A percentile compares a stretch with the other conserved stretches of the same genome.
These are phyloP conservation scores for Lumnitzera littorea DNA, from an alignment of 345 rosid species.

Conservation along the genomic window DNA sequence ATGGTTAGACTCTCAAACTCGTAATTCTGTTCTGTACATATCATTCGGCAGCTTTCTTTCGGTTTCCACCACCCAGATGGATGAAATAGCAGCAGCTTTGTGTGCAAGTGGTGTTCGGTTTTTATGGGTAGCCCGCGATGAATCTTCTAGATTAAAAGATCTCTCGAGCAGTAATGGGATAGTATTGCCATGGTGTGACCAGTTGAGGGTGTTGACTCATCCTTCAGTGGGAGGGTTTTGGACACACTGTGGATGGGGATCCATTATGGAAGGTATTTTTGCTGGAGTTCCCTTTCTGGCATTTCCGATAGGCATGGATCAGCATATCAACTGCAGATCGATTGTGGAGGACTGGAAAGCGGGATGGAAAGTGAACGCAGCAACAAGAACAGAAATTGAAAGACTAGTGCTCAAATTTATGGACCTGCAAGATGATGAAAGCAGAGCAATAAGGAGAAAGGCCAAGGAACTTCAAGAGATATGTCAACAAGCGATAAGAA, in stretches of 20 bases:
- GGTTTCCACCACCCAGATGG: conserved; percentile 22
- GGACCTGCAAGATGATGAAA: conserved; percentile 11
- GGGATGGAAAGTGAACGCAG: conserved; percentile 16
- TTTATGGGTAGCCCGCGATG: conserved; percentile 28
- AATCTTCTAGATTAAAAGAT: conserved; percentile 1
- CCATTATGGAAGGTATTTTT: conserved; percentile 19
- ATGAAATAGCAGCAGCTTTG: conserved; percentile 29
- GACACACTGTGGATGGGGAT: conserved; percentile 35
- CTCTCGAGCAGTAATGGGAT: conserved; percentile 13
- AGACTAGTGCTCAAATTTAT: conserved; percentile 6
- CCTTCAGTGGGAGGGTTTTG: conserved; percentile 23
- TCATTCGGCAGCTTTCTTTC: conserved; percentile 39
- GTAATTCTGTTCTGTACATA: conserved; percentile 26
- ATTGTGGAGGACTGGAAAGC: conserved; percentile 23
- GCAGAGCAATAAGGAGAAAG: conserved; percentile 12
- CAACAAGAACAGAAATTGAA: conserved; percentile 5
- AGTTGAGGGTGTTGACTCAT: conserved; percentile 27
- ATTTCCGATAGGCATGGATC: conserved; percentile 18
- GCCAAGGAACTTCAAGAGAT: background rate
- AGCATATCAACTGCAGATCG: conserved; percentile 14
- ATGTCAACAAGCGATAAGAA: too few species aligned
- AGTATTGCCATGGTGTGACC: conserved; percentile 54
- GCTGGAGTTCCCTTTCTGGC: conserved; percentile 22
- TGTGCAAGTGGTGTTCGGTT: conserved; percentile 20
- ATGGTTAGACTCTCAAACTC: conserved; percentile 35